Conservation (phyloP, 2,329 filamentous ascomycete genomes). For the Fusarium begoniae region DNA sequence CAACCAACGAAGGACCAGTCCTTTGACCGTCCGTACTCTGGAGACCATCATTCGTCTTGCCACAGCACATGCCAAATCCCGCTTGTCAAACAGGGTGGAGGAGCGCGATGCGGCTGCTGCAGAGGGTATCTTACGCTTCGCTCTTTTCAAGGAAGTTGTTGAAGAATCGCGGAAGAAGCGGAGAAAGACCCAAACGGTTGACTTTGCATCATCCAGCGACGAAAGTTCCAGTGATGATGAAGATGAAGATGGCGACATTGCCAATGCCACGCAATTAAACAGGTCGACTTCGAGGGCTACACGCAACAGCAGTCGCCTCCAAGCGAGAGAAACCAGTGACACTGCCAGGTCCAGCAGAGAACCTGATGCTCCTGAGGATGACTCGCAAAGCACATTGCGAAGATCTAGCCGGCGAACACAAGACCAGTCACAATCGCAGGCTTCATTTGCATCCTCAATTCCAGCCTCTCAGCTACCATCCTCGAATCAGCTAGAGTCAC, state of each 20-base stretch:
- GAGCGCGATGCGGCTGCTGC: slow-evolving; percentile 88
- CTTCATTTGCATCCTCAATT: slow-evolving; percentile 81
- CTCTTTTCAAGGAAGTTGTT: slow-evolving; percentile 95
- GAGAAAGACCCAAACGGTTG: slow-evolving; percentile 71
- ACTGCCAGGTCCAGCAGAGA: slow-evolving; percentile 43
- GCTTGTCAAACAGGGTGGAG: slow-evolving; percentile 87
- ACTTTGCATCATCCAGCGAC: slow-evolving; percentile 67
- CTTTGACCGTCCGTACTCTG: slow-evolving; percentile 95
- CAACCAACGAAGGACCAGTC: slow-evolving; percentile 91
- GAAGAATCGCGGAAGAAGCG: slow-evolving; percentile 84
- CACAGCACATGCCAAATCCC: slow-evolving; percentile 93
- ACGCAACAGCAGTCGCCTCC: slow-evolving; percentile 36
- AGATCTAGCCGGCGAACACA: slow-evolving; percentile 53
- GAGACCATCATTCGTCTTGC: slow-evolving; percentile 98
- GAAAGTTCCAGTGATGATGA: slow-evolving; percentile 68
- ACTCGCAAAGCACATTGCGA: slow-evolving; percentile 49
- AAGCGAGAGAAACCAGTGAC: slow-evolving; percentile 39
- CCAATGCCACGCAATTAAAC: slow-evolving; percentile 55
- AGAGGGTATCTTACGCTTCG: slow-evolving; percentile 90
- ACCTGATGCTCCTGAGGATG: slow-evolving; percentile 55
- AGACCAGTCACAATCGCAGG: slow-evolving; percentile 54
- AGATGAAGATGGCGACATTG: slow-evolving; percentile 57
- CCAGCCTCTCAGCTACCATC: slow-evolving; percentile 75
- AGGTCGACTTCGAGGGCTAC: slow-evolving; percentile 44
- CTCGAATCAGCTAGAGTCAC: slow-evolving; percentile 53